phyloP scores from a whole-genome alignment of 495 filamentous ascomycete genomes.

The Penicillium malachiteum region DNA sequence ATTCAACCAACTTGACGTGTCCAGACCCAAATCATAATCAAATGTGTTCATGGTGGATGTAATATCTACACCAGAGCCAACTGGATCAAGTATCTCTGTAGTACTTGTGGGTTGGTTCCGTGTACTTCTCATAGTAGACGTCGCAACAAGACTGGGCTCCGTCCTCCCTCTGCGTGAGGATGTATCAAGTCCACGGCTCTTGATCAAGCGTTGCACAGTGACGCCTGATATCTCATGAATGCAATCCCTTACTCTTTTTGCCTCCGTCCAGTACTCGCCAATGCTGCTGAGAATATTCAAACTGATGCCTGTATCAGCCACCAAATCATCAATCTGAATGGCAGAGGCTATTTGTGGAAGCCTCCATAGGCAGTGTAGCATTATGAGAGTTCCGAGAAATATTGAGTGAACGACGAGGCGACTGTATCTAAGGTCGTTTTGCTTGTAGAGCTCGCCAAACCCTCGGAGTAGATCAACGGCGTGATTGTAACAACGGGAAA shows the following conservation, averaged over 20 bases:
- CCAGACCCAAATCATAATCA: conserved; percentile 7
- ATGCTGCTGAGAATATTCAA: conserved; percentile 46
- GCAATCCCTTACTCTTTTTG: conserved; percentile 43
- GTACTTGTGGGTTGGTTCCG: background rate
- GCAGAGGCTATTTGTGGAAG: conserved; percentile 32
- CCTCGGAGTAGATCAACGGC: conserved; percentile 33
- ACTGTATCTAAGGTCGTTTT: conserved; percentile 37
- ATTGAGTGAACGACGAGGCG: conserved; percentile 43
- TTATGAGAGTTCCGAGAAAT: conserved; percentile 40
- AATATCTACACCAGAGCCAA: conserved; percentile 12
- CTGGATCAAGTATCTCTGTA: background rate
- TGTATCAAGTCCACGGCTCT: conserved; percentile 19
- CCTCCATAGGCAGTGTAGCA: conserved; percentile 44
- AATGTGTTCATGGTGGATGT: conserved; percentile 7
- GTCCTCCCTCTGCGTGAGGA: background rate
- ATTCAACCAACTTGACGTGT: conserved; percentile 26
- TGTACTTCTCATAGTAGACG: background rate
- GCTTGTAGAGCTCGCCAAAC: conserved; percentile 35
- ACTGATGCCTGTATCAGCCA: conserved; percentile 34
- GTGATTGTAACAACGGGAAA: conserved; percentile 37
- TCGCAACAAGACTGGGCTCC: background rate
- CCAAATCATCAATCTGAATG: conserved; percentile 39
- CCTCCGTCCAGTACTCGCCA: conserved; percentile 47
- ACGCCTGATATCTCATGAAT: conserved; percentile 40
- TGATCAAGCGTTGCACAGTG: conserved; percentile 39